These are phyloP conservation scores for Akanthomyces lecanii DNA, from an alignment of 2,329 filamentous ascomycete species.

Conservation along the genomic window DNA sequence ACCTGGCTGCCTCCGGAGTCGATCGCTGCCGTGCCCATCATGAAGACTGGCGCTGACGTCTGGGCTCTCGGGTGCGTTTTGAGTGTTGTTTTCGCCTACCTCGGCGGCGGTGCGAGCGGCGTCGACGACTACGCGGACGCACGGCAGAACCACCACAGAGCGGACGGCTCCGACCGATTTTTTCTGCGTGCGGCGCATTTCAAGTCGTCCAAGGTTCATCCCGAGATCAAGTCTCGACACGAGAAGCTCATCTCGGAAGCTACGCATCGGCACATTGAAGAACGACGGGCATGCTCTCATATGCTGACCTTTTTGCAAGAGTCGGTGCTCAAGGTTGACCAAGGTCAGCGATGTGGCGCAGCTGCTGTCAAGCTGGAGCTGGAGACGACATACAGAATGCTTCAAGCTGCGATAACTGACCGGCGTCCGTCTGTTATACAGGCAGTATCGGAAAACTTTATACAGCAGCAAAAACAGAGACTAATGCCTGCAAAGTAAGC, in stretches of 20 bases:
- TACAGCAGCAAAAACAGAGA: background rate
- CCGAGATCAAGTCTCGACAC: conserved; percentile 21
- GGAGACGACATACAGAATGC: background rate
- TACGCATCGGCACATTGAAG: conserved; percentile 18
- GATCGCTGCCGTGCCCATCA: conserved; percentile 22
- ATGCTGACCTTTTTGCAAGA: conserved; percentile 28
- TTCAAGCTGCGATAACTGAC: background rate
- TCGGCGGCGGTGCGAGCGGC: conserved; percentile 28
- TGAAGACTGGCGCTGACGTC: conserved; percentile 35
- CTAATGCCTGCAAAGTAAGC: background rate
- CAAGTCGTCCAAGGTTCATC: conserved; percentile 18
- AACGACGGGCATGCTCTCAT: conserved; percentile 23
- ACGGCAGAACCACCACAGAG: conserved; percentile 22
- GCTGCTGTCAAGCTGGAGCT: conserved; percentile 23
- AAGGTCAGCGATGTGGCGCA: conserved; percentile 21
- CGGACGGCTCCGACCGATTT: conserved; percentile 25
- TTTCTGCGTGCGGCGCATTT: conserved; percentile 20
- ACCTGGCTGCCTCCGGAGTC: conserved; percentile 37
- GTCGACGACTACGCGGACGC: conserved; percentile 23
- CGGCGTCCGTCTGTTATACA: background rate
- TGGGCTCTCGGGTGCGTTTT: conserved; percentile 40
- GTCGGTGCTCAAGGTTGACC: conserved; percentile 24
- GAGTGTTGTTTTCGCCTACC: conserved; percentile 35
- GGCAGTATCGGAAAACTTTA: conserved; percentile 16
- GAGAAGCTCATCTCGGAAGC: conserved; percentile 20